Evolutionary conservation across 352 stramenopile species (phyloP), one percentile per base, ranked within the genome.

Genomic region (Globisporangium irregulare): DNA sequence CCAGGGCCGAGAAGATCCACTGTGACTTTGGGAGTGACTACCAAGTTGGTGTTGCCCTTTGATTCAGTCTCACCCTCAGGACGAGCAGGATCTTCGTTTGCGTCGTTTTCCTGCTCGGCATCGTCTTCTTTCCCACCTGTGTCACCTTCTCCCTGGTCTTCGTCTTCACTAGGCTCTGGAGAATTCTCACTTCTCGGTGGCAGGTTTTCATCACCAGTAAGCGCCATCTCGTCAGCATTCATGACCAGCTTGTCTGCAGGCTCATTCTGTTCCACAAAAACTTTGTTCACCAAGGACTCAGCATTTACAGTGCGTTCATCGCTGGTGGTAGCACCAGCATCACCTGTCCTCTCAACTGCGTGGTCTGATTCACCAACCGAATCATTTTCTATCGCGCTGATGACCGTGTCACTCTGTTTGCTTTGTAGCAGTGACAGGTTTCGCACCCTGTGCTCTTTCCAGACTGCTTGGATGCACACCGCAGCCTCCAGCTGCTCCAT

Each of bases 381-480:
- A 12, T 32, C 32, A 48, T 48, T 50, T 3, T 12, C 20, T 12
- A 62, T 20, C 18, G 18, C 20, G 22, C 24, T 3, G 8, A 9
- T 32, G 10, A 6, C 24, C 1, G 55, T 32, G 4, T 18, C 29
- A 27, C 20, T 46, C 50, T 84, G 72, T 8, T 79, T 2, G 43
- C 71, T 34, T 5, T 73, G 73, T 14, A 27, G 29, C 25, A 86
- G 4, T n/a, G 72, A 62, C 24, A 41, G 54, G 5, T 75, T 64
- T 68, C 70, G 66, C 20, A 43, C 46, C 34, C 66, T 55, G 59
- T 79, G 62, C 1, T 55, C 62, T 48, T 80, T 76, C 77, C 78
- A 89, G 1, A 70, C 59, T 3, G 75, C 75, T 59, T 90, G 81
- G 25, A 89, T 81, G 15, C 78, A 85, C 41, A 84, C 36, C 1